These are phyloP conservation scores for Phytophthora citrophthora DNA, from an alignment of 352 stramenopile species.

Conservation along the genomic window DNA sequence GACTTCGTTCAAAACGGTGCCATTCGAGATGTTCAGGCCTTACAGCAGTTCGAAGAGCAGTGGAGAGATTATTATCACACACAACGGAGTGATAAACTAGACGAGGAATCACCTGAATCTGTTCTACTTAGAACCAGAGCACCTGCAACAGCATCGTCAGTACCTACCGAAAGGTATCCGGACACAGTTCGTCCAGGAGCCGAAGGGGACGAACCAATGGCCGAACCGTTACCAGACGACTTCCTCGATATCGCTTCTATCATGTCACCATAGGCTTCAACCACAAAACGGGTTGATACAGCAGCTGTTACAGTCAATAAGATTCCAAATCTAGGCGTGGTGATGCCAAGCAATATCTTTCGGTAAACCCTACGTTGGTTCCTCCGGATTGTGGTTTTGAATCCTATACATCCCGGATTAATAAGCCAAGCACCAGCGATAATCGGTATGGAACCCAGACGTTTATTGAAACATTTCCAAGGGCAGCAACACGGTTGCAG, in stretches of 20 bases:
- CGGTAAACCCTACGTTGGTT: not conserved
- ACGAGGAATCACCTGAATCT: slow-evolving; percentile 5
- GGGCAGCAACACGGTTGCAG: slow-evolving; percentile 5
- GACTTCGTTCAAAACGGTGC: not conserved
- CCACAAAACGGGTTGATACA: not conserved
- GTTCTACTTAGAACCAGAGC: slow-evolving; percentile 7
- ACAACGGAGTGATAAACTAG: not conserved
- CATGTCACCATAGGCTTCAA: not conserved
- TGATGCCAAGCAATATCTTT: not conserved
- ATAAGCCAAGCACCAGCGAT: not conserved
- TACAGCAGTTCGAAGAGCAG: slow-evolving; percentile 5
- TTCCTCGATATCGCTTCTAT: not conserved
- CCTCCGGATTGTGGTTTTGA: not conserved
- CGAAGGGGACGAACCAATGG: not conserved
- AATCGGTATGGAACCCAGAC: slow-evolving; percentile 2
- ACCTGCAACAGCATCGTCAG: not conserved
- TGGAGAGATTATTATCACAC: slow-evolving; percentile 21
- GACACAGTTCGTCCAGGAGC: not conserved
- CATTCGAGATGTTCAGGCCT: not conserved
- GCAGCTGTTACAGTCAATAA: not conserved
- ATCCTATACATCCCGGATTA: not conserved
- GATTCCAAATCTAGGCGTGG: not conserved
- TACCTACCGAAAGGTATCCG: too few species aligned
- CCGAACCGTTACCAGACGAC: not conserved
- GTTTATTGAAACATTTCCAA: slow-evolving; percentile 17